Evolutionary conservation across 2,329 filamentous ascomycete species (phyloP).

Genomic region (Phialocephala sp.): DNA sequence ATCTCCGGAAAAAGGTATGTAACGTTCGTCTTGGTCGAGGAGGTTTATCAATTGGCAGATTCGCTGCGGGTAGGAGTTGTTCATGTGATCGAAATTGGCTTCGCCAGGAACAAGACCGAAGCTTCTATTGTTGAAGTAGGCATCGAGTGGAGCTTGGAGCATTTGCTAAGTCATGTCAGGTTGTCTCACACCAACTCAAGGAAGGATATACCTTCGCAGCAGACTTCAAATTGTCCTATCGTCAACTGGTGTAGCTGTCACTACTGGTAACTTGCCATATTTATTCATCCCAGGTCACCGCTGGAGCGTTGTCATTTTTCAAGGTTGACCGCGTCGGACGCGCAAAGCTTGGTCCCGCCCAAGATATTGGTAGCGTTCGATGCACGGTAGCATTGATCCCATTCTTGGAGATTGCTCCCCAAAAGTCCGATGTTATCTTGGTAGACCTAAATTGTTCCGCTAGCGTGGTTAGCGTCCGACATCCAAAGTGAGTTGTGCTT

Average conservation of each 20-base stretch:
- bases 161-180: slow-evolving; percentile 22
- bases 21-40: slow-evolving; percentile 49
- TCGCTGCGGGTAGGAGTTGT: slow-evolving; percentile 49
- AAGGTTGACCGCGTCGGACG: slow-evolving; percentile 13
- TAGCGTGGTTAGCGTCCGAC: background rate
- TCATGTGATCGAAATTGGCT: slow-evolving; percentile 50
- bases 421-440: background rate
- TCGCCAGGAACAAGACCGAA: slow-evolving; percentile 53
- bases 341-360: slow-evolving; percentile 11
- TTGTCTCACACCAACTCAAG: background rate
- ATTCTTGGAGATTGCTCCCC: slow-evolving; percentile 2
- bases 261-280: slow-evolving; percentile 13
- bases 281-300: slow-evolving; percentile 3
- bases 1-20: slow-evolving; percentile 50
- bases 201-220: slow-evolving; percentile 15
- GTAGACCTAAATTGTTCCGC: background rate
- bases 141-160: slow-evolving; percentile 40
- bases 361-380: slow-evolving; percentile 23
- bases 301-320: slow-evolving; percentile 2
- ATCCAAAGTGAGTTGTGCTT: background rate
- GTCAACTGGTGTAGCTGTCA: slow-evolving; percentile 19
- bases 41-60: slow-evolving; percentile 41
- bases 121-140: slow-evolving; percentile 54
- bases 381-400: slow-evolving; percentile 19
- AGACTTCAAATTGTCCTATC: slow-evolving; percentile 21